Evolutionary conservation across 2,329 filamentous ascomycete genomes (phyloP), one percentile per base, ranked within the genome.

Genomic region (Gaeumannomyces tritici): DNA sequence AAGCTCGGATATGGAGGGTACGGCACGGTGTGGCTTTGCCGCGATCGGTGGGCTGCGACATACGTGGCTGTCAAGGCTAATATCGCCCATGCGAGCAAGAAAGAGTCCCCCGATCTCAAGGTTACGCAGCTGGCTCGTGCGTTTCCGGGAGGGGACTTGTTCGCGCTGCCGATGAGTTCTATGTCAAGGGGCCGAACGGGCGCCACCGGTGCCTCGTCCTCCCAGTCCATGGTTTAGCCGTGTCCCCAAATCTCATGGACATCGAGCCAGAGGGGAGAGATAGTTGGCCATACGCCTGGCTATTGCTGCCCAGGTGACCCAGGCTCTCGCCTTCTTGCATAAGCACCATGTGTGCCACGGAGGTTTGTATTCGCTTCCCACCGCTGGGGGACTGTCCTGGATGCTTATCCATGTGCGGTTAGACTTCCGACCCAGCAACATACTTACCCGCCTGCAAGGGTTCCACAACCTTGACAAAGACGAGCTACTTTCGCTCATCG

Each of bases 1-100:
- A 70, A 69, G 62, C 66, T 69, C 26, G 69, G 68, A 8, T 60
- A 59, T 26, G 69, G 69, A 21, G 66, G 66, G 1, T 67, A 64
- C 27, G 64, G 63, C 35, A 69, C 65, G 3, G 68, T 70, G 31
- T 70, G 69, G 69, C 66, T 70, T 62, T 67, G 64, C 57, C 63
- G 61, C 42, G 67, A 68, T 54, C 57, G 42, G 6, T 24, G 27
- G 29, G 35, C 62, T 8, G n/a, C 18, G 26, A 47, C 13, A 27
- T 63, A 62, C 51, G 63, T 64, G 18, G 55, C 55, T 21, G 27
- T 57, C 27, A 57, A 57, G 26, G 26, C 31, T 15, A 8, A 29
- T 29, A 12, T 12, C 55, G 11, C 26, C 13, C 13, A 15, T 29
- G 29, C 5, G 8, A 8, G n/a, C 18, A 26, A 29, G 18, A 27